phyloP scores from a whole-genome alignment of 2,329 filamentous ascomycete species.

The Alternaria hordeiaustralica region DNA sequence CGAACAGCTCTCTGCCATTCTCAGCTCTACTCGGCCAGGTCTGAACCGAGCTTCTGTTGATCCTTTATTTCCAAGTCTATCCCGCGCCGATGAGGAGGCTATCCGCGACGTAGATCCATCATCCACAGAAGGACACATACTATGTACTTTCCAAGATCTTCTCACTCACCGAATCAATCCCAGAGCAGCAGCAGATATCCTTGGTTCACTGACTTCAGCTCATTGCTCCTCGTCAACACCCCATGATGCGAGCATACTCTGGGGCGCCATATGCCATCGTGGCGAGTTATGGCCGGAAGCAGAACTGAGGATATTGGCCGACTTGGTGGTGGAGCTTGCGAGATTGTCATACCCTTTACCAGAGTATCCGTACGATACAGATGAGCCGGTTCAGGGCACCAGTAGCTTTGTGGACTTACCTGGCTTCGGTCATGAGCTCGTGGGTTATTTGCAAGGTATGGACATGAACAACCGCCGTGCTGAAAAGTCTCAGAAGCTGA shows the following conservation, averaged over 20 bases:
- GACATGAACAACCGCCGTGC: background rate
- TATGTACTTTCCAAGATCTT: background rate
- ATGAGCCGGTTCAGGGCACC: background rate
- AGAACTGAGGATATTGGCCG: background rate
- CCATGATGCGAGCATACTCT: background rate
- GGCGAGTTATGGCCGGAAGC: background rate
- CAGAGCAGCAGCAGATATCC: background rate
- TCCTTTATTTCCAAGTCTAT: background rate
- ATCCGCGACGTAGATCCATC: background rate
- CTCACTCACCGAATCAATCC: background rate
- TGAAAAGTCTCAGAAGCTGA: background rate
- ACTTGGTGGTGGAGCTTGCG: background rate
- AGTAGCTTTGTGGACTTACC: background rate
- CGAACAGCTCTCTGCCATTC: background rate
- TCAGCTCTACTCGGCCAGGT: background rate
- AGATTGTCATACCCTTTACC: background rate
- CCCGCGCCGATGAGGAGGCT: background rate
- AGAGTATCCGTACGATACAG: background rate
- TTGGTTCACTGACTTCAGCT: background rate
- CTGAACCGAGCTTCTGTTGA: background rate
- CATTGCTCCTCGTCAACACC: background rate
- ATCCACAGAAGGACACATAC: background rate
- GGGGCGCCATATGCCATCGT: background rate
- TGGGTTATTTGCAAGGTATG: background rate
- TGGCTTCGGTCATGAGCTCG: background rate